Base-by-base conservation (phyloP, 768 basidiomycete species). In the Leccinum incarnatum region DNA sequence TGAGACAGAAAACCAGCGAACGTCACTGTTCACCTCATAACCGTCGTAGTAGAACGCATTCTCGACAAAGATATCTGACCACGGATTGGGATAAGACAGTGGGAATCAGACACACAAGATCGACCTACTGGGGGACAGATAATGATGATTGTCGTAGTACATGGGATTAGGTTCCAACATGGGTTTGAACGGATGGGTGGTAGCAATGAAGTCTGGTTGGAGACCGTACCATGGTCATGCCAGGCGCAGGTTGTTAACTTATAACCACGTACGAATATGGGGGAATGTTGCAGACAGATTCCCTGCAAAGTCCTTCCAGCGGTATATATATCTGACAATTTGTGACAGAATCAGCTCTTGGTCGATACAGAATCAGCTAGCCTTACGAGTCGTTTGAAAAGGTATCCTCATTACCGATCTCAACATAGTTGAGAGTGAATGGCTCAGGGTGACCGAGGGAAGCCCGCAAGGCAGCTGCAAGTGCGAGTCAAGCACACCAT, bases 371-470 rank as follows among this genome's bases (percentile, higher is more conserved):
- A 32, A 32, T 0, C 12, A 32, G 12, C 32, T 32, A 32, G 32
- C 12, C 32, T 32, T 32, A 32, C 72, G 78, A 71, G 4, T 62
- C 48, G 2, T 74, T 61, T 2, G 77, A 71, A 40, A 81, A 76
- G 65, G 78, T 77, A 61, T 82, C 81, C 72, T 87, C 85, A 62
- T 87, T 87, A 19, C 84, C 84, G 7, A 85, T 72, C 66, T 85
- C 82, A 5, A 84, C 73, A 58, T 75, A 81, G 1, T 67, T 75
- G 54, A 86, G 68, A 0, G 65, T 64, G 68, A 83, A 87, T 0
- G 85, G 83, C 21, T 78, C 75, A 2, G 81, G 77, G 52, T 78
- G 83, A 21, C 85, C 85, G 9, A 84, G 72, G 2, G 81, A 81
- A 17, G 83, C 80, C 1, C 85, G 78, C 19, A 82, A 69, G 17